phyloP scores from a whole-genome alignment of 2,329 filamentous ascomycete genomes.

The Fusarium nygamai region DNA sequence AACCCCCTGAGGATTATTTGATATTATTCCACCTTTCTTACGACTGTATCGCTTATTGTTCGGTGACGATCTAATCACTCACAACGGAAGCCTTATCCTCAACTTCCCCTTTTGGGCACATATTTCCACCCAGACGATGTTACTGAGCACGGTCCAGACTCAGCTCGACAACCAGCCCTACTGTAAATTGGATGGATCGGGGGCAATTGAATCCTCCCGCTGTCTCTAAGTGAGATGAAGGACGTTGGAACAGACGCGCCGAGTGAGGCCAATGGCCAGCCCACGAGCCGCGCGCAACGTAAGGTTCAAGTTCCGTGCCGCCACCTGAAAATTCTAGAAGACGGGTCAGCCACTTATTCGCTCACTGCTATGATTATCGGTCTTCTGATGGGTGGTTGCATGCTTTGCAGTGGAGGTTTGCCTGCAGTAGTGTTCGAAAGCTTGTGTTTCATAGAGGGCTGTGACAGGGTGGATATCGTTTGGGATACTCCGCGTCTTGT shows the following conservation, averaged over 20 bases:
- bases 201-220: neutral
- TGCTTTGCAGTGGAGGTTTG: constrained; percentile 8
- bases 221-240: constrained; percentile 28
- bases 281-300: constrained; percentile 11
- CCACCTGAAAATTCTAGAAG: constrained; percentile 34
- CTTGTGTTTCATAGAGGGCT: constrained; percentile 23
- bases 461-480: constrained; percentile 28
- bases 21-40: constrained; percentile 1
- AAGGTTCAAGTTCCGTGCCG: neutral
- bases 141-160: neutral
- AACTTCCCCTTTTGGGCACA: constrained; percentile 11
- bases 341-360: constrained; percentile 10
- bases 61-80: constrained; percentile 1
- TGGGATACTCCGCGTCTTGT: constrained; percentile 25
- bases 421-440: constrained; percentile 18
- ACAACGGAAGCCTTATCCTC: neutral
- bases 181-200: neutral
- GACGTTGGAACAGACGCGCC: constrained; percentile 4
- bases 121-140: neutral
- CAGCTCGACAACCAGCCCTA: constrained; percentile 28
- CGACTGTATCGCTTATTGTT: neutral
- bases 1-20: constrained; percentile 23
- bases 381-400: constrained; percentile 15
- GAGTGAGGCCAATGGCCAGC: neutral
- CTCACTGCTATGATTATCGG: neutral